These are phyloP conservation scores for Vigna nakashimae DNA, from an alignment of 306 rosid species.

Conservation along the genomic window DNA sequence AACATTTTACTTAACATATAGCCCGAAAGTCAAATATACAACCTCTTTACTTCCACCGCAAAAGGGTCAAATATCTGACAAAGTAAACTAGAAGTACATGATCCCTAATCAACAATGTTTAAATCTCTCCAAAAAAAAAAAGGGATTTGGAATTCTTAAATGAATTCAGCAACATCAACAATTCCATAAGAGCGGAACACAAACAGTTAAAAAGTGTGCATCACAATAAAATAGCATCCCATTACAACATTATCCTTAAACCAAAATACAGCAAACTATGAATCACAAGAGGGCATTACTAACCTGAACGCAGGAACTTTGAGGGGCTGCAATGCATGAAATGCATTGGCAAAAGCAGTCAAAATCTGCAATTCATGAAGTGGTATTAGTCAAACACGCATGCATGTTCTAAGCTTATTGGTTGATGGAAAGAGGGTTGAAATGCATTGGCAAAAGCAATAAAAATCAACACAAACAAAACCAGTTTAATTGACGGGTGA, in stretches of 20 bases:
- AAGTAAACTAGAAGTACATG: not conserved
- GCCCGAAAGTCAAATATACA: too few relatives aligned
- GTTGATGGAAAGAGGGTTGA: not conserved
- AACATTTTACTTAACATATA: not conserved
- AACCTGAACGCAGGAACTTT: constrained; percentile 96
- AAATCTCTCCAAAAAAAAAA: constrained; percentile 23
- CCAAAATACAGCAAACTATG: constrained; percentile 24
- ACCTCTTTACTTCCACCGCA: too few relatives aligned
- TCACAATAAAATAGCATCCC: constrained; percentile 13
- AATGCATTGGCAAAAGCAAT: not conserved
- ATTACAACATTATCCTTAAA: not conserved
- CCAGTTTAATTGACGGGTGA: not conserved
- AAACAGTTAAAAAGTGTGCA: constrained; percentile 26
- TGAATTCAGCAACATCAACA: constrained; percentile 18
- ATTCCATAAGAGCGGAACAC: constrained; percentile 20
- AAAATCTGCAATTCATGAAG: constrained; percentile 70
- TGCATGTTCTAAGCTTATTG: not conserved
- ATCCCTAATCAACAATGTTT: not conserved
- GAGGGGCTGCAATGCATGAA: constrained; percentile 94
- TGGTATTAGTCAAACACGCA: constrained; percentile 37
- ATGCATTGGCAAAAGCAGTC: constrained; percentile 82
- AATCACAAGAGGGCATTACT: constrained; percentile 18
- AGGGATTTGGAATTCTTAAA: constrained; percentile 21
- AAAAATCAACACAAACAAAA: not conserved
- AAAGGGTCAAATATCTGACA: not conserved